phyloP scores from a whole-genome alignment of 257 asterid genomes.

The Nicotiana undulata region DNA sequence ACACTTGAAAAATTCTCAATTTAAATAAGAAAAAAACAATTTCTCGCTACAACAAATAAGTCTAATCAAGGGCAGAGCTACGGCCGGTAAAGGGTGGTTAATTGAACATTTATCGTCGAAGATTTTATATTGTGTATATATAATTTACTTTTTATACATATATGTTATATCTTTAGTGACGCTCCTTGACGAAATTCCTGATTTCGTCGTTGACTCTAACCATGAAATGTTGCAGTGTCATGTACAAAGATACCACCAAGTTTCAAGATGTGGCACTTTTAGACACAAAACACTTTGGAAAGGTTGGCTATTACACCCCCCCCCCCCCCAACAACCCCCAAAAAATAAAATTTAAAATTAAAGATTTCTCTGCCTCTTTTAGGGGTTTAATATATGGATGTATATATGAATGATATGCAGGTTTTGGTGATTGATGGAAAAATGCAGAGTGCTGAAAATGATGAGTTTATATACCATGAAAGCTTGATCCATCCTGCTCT shows the following conservation, averaged over 20 bases:
- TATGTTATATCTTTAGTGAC: no score
- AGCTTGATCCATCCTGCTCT: conserved; percentile 91
- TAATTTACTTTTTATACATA: no score
- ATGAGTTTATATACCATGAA: conserved; percentile 90
- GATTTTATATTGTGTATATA: no score
- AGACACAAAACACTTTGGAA: conserved; percentile 85
- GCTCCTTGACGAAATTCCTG: no score
- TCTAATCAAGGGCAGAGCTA: no score
- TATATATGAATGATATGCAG: conserved; percentile 25
- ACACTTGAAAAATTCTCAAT: neutral
- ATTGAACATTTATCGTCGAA: no score
- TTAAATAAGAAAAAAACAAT: no score
- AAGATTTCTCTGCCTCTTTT: neutral
- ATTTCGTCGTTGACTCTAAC: no score
- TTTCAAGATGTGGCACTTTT: conserved; percentile 84
- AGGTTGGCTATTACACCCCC: conserved; percentile 26
- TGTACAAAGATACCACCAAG: conserved; percentile 14
- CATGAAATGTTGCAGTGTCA: neutral
- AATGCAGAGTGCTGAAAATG: conserved; percentile 98
- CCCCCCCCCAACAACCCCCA: no score
- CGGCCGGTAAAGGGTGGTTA: no score
- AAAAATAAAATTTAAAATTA: neutral
- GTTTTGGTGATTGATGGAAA: conserved; percentile 91
- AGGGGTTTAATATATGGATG: neutral
- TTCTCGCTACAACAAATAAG: no score